Percentiles rank a stretch among this genome's conserved stretches.
Evolutionary conservation across 116 monocot genomes (phyloP).

Genomic region (Zostera marina): DNA sequence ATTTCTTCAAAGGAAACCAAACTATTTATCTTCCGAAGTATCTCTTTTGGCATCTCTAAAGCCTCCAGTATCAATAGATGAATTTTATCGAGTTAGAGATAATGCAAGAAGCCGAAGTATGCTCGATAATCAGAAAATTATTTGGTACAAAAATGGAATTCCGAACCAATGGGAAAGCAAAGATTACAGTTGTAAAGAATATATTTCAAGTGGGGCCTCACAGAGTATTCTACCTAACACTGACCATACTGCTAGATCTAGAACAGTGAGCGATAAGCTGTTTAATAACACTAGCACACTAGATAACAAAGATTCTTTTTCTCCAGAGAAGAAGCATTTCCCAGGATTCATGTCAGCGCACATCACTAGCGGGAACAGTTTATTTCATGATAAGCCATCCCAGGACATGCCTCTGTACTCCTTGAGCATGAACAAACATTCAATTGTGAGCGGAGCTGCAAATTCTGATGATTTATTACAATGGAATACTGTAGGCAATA

Average conservation of each 20-base stretch:
- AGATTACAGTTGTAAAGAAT: constrained; percentile 17
- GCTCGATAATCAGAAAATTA: constrained; percentile 87
- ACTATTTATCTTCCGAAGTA: constrained; percentile 41
- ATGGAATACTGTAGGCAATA: constrained; percentile 32
- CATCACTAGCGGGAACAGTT: constrained; percentile 40
- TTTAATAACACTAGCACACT: constrained; percentile 3
- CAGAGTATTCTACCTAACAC: constrained; percentile 11
- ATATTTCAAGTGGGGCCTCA: no score
- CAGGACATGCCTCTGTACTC: constrained; percentile 88
- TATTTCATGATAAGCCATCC: constrained; percentile 63
- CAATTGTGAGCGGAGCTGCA: constrained; percentile 11
- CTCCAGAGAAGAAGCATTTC: constrained; percentile 46
- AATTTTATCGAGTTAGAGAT: constrained; percentile 65
- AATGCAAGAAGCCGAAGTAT: constrained; percentile 58
- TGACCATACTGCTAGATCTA: constrained; percentile 29
- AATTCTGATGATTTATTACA: constrained; percentile 30
- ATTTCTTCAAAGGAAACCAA: constrained; percentile 71
- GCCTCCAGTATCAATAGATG: constrained; percentile 62
- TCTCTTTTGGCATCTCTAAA: constrained; percentile 75
- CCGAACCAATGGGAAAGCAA: constrained; percentile 53
- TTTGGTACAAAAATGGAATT: constrained; percentile 67
- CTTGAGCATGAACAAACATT: constrained; percentile 32
- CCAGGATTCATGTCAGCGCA: constrained; percentile 69
- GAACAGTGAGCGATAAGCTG: constrained; percentile 19
- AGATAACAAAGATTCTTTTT: constrained; percentile 27